These are phyloP conservation scores for Tephrocybe sp. DNA, from an alignment of 768 basidiomycete species.

Conservation along the genomic window DNA sequence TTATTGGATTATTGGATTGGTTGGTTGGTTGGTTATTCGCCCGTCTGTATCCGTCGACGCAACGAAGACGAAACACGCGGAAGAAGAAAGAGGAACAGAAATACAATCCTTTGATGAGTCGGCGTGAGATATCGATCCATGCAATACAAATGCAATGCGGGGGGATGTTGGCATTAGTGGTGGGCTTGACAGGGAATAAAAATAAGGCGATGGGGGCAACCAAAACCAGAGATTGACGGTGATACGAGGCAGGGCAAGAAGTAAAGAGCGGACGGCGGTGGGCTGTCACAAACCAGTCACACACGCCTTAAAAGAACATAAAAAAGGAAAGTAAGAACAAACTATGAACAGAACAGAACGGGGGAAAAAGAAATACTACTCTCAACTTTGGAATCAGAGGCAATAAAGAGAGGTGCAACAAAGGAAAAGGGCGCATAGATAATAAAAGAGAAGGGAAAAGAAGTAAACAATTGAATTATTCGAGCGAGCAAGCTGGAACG, in stretches of 20 bases:
- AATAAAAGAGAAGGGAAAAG: constrained; percentile 21
- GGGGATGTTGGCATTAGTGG: constrained; percentile 7
- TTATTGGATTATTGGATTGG: neutral
- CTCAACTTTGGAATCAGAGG: constrained; percentile 20
- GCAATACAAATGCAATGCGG: neutral
- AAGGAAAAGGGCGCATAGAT: constrained; percentile 27
- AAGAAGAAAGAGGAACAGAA: too few species aligned
- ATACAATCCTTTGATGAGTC: constrained; percentile 1
- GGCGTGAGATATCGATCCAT: too few species aligned
- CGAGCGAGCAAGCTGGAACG: constrained; percentile 39
- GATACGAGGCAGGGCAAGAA: neutral
- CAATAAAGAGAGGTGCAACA: constrained; percentile 31
- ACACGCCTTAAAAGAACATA: constrained; percentile 6
- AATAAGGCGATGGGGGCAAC: neutral
- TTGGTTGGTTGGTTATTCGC: neutral
- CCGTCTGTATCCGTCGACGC: neutral
- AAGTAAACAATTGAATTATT: constrained; percentile 9
- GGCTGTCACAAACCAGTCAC: neutral
- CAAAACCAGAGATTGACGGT: too few species aligned
- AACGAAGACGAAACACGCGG: neutral
- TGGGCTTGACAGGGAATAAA: neutral
- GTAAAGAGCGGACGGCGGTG: constrained; percentile 21
- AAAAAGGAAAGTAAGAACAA: constrained; percentile 14
- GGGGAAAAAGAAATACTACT: constrained; percentile 10
- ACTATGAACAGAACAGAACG: constrained; percentile 21